A percentile compares a stretch with the other conserved stretches of the same genome.
These are phyloP conservation scores for Abrus precatorius DNA, from an alignment of 306 rosid genomes.

Conservation along the genomic window DNA sequence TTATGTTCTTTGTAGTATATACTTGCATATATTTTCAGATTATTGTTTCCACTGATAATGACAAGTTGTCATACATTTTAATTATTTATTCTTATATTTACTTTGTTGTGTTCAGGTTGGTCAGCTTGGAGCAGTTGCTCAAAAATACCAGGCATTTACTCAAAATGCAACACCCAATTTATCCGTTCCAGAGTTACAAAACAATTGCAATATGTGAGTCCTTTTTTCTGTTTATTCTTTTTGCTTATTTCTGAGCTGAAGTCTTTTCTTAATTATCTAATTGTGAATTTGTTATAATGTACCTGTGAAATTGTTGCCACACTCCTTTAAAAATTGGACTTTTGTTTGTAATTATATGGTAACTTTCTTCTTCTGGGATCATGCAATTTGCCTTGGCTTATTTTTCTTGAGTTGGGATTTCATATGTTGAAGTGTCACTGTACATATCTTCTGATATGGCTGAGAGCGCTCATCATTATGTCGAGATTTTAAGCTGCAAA, in stretches of 20 bases:
- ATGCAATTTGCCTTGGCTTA: conserved; percentile 6
- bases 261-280: background rate
- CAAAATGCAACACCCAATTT: conserved; percentile 88
- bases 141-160: conserved; percentile 89
- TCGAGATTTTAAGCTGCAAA: background rate
- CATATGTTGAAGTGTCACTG: background rate
- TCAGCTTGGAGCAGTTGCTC: conserved; percentile 97
- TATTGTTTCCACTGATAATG: conserved; percentile 5
- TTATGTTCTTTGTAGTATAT: conserved; percentile 7
- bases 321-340: conserved; percentile 1
- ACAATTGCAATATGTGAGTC: conserved; percentile 91
- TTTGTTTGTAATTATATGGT: conserved; percentile 11
- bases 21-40: background rate
- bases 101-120: conserved; percentile 75
- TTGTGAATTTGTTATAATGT: conserved; percentile 8
- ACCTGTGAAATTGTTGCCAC: conserved; percentile 5
- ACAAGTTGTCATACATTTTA: conserved; percentile 16
- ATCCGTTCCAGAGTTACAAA: conserved; percentile 95
- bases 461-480: too few relatives aligned
- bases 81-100: conserved; percentile 19
- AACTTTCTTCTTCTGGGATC: conserved; percentile 3
- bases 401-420: conserved; percentile 27
- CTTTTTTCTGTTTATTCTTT: conserved; percentile 44
- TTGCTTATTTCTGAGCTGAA: conserved; percentile 7
- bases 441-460: too few relatives aligned